Conservation (phyloP, 495 filamentous ascomycete genomes). For the Aspergillus kassunensis region DNA sequence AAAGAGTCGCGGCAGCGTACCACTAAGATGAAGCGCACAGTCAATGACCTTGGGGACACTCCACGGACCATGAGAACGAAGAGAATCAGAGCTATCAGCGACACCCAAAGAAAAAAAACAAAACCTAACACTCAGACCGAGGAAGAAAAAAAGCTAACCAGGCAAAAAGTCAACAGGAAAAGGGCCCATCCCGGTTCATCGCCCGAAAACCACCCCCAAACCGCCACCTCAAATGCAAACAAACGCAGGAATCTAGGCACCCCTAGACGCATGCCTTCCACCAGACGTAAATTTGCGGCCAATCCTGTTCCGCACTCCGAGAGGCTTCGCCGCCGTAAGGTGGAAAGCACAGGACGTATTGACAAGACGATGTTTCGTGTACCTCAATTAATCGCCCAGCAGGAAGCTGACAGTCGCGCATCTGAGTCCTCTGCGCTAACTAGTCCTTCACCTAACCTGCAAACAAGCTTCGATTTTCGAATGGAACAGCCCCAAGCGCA, state of each 20-base stretch:
- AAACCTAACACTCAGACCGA: too few species aligned
- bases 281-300: constrained; percentile 11
- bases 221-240: constrained; percentile 14
- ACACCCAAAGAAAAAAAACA: too few species aligned
- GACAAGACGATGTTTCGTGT: constrained; percentile 34
- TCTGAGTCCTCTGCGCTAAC: constrained; percentile 4
- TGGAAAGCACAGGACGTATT: constrained; percentile 28
- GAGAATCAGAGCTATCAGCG: too few species aligned
- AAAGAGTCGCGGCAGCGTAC: not conserved
- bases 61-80: too few species aligned
- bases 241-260: constrained; percentile 24
- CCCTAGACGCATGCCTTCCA: constrained; percentile 19
- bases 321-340: constrained; percentile 28
- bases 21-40: too few species aligned
- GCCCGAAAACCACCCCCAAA: not conserved
- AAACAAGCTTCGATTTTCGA: constrained; percentile 10
- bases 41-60: too few species aligned
- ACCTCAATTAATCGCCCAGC: constrained; percentile 30
- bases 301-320: constrained; percentile 25
- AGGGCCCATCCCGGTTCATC: constrained; percentile 5
- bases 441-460: constrained; percentile 4
- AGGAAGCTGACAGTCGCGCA: constrained; percentile 19
- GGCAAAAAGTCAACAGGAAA: constrained; percentile 19
- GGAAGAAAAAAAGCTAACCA: constrained; percentile 12
- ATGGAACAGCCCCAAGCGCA: constrained; percentile 4